Conservation (phyloP, 2,329 filamentous ascomycete species). For the Colletotrichum sp. region DNA sequence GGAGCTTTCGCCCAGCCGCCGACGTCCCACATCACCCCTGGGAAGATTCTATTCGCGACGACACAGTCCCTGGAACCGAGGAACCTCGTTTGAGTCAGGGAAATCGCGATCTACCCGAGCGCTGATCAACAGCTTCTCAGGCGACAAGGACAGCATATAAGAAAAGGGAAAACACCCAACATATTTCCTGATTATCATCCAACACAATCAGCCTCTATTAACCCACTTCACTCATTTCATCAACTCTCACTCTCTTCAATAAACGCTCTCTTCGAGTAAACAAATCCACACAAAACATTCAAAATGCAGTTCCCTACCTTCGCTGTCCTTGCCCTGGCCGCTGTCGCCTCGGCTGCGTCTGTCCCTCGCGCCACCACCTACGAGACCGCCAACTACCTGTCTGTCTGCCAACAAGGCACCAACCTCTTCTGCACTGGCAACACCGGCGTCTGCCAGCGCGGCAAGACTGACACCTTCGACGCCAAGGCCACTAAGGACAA, state of each 20-base stretch:
- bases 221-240: neutral
- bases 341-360: neutral
- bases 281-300: neutral
- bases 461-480: slow-evolving; percentile 1
- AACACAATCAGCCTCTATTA: neutral
- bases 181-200: rapidly evolving
- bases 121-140: neutral
- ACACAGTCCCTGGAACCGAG: neutral
- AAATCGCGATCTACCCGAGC: neutral
- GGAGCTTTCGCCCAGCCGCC: neutral
- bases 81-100: neutral
- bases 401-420: neutral
- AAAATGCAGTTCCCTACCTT: slow-evolving; percentile 9
- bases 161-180: neutral
- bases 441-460: neutral
- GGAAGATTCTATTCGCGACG: neutral
- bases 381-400: neutral
- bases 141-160: neutral
- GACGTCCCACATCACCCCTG: neutral
- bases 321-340: neutral
- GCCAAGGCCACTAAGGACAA: neutral
- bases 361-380: neutral
- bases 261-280: neutral
- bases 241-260: neutral
- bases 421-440: slow-evolving; percentile 10